Conservation (phyloP, 345 rosid species). For the Citrus unshiu region DNA sequence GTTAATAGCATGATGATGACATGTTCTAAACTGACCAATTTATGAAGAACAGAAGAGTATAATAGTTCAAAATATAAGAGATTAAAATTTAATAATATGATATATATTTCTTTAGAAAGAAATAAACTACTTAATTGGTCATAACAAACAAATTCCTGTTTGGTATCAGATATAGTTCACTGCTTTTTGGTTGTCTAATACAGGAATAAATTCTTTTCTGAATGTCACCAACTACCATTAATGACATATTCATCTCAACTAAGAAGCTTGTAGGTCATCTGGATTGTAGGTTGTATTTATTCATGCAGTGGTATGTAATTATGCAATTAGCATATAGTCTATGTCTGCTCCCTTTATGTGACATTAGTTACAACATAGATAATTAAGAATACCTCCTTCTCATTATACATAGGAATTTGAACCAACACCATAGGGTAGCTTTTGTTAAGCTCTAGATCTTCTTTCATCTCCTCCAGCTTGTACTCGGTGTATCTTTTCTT, state of each 20-base stretch:
- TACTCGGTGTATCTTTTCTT: constrained; percentile 37
- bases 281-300: neutral
- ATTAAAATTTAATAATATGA: neutral
- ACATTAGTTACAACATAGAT: neutral
- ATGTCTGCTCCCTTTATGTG: neutral
- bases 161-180: neutral
- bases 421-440: constrained; percentile 45
- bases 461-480: constrained; percentile 43
- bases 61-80: neutral
- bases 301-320: neutral
- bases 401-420: constrained; percentile 59
- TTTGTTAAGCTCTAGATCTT: constrained; percentile 36
- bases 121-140: neutral
- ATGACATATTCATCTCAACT: neutral
- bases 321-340: neutral
- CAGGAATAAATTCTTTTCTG: neutral
- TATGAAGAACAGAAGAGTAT: neutral
- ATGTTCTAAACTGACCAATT: neutral
- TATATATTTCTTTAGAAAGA: neutral
- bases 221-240: neutral
- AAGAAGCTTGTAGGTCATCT: neutral
- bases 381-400: constrained; percentile 34
- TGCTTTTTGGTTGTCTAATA: neutral
- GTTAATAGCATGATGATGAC: neutral
- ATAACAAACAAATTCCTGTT: neutral